phyloP scores from a whole-genome alignment of 441 rosid species.

The Populus hybrid region DNA sequence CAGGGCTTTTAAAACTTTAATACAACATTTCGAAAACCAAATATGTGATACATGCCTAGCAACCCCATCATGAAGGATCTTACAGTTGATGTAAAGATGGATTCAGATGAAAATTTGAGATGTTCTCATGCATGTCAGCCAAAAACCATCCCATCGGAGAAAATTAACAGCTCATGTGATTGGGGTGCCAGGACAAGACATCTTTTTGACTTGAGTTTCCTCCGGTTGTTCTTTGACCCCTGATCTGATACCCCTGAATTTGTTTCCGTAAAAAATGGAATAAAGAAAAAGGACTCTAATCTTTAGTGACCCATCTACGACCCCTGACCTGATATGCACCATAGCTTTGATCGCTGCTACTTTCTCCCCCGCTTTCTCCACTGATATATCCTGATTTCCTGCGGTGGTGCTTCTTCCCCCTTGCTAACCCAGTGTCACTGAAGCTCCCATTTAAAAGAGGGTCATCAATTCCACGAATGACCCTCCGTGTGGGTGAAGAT shows the following conservation, averaged over 20 bases:
- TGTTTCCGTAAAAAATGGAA: constrained; percentile 3
- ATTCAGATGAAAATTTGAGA: constrained; percentile 24
- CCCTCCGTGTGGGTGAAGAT: constrained; percentile 58
- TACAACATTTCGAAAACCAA: constrained; percentile 20
- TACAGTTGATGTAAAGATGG: not conserved
- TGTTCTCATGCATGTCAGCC: constrained; percentile 1
- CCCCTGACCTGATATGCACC: constrained; percentile 72
- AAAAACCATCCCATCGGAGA: not conserved
- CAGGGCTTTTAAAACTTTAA: constrained; percentile 11
- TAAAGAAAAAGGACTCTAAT: constrained; percentile 25
- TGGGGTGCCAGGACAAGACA: not conserved
- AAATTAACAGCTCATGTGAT: constrained; percentile 8
- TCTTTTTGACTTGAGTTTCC: not conserved
- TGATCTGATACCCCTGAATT: not conserved
- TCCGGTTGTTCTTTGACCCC: not conserved
- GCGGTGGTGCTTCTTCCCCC: constrained; percentile 68
- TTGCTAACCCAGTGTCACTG: constrained; percentile 73
- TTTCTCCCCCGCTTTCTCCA: constrained; percentile 97
- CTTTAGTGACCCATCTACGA: constrained; percentile 84
- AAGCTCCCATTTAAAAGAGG: constrained; percentile 89
- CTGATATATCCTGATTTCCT: constrained; percentile 67
- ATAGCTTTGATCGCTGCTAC: constrained; percentile 86
- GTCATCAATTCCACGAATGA: constrained; percentile 96
- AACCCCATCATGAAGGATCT: not conserved
- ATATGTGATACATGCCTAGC: not conserved